A percentile compares a stretch with the other conserved stretches of the same genome.
Evolutionary conservation across 108 stramenopile genomes (phyloP).

Genomic region (Fistulifera pelliculosa): DNA sequence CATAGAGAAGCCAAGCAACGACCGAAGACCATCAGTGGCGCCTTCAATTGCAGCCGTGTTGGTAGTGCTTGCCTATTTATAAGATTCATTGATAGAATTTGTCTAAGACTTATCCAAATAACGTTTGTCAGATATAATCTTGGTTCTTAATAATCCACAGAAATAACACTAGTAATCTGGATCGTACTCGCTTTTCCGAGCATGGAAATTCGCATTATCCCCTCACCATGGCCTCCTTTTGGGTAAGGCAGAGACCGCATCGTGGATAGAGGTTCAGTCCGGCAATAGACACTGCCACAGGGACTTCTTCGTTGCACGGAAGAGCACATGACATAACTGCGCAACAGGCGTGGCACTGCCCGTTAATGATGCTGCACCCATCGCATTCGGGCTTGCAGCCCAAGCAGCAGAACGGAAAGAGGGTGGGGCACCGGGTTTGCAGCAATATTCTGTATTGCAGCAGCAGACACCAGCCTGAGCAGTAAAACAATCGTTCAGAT

Average conservation of each 20-base stretch:
- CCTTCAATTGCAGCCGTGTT: no score
- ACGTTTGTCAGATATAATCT: no score
- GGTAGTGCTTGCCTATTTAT: no score
- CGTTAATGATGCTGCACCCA: constrained; percentile 42
- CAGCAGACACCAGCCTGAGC: constrained; percentile 17
- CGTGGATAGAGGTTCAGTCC: constrained; percentile 34
- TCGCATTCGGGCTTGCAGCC: constrained; percentile 23
- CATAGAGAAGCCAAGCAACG: no score
- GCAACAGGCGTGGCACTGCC: constrained; percentile 55
- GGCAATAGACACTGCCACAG: constrained; percentile 33
- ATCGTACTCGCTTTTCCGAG: no score
- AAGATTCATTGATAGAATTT: no score
- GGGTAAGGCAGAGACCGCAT: constrained; percentile 6
- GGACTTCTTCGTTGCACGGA: constrained; percentile 76
- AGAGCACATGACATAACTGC: constrained; percentile 48
- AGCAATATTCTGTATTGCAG: constrained; percentile 48
- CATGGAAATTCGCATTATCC: no score
- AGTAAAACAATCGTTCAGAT: no score
- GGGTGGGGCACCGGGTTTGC: constrained; percentile 52
- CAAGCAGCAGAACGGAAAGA: constrained; percentile 25
- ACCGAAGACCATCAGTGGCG: no score
- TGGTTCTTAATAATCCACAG: no score
- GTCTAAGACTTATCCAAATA: no score
- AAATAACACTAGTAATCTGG: no score
- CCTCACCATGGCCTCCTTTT: constrained; percentile 3